A percentile compares a stretch with the other conserved stretches of the same genome.
phyloP scores from a whole-genome alignment of 1,139 yeast species.

The Candida frijolesensis region DNA sequence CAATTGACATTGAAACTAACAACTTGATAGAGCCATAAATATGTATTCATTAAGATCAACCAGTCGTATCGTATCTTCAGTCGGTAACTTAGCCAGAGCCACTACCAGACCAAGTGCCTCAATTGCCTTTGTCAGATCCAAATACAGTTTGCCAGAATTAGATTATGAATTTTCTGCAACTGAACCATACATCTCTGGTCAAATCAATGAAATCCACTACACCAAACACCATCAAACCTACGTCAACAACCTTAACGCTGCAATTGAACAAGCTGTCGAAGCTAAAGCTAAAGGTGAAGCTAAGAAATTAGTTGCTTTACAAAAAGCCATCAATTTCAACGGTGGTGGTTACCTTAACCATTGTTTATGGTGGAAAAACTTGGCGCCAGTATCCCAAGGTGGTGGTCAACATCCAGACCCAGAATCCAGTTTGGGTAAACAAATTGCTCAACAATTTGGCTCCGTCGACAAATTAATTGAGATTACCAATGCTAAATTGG shows the following conservation, averaged over 20 bases:
- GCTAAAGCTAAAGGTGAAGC: conserved; percentile 69
- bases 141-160: conserved; percentile 80
- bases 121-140: conserved; percentile 51
- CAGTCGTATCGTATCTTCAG: conserved; percentile 17
- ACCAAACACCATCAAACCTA: conserved; percentile 91
- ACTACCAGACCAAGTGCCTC: conserved; percentile 8
- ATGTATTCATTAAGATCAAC: conserved; percentile 23
- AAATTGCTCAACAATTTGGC: conserved; percentile 71
- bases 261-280: conserved; percentile 75
- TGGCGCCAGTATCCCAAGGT: conserved; percentile 78
- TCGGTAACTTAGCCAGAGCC: conserved; percentile 17
- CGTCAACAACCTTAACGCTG: conserved; percentile 84
- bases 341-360: conserved; percentile 96
- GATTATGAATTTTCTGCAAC: conserved; percentile 87
- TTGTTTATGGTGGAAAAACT: conserved; percentile 85
- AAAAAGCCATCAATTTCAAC: conserved; percentile 85
- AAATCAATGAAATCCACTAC: conserved; percentile 81
- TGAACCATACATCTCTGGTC: conserved; percentile 88
- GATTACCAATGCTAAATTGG: conserved; percentile 74
- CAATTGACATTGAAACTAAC: neutral
- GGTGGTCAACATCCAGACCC: conserved; percentile 83
- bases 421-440: conserved; percentile 59
- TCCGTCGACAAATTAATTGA: conserved; percentile 71
- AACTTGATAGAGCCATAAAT: neutral
- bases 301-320: conserved; percentile 69